phyloP scores from a whole-genome alignment of 2,329 filamentous ascomycete species.

The Cucurbitaria berberidis region DNA sequence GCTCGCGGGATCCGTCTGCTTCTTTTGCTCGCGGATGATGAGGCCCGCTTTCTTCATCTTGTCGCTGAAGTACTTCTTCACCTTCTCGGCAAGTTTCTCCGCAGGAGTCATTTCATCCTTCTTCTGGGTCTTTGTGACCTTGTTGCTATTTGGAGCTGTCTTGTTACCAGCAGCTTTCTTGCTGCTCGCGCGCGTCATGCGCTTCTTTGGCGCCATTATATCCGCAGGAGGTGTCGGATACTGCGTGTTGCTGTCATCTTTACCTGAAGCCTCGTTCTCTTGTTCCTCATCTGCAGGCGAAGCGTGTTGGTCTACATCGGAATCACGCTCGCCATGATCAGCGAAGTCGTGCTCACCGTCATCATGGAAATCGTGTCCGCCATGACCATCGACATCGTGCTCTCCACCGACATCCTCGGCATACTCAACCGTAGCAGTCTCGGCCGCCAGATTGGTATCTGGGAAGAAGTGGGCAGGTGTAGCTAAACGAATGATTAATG shows the following conservation, averaged over 20 bases:
- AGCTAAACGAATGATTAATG: neutral
- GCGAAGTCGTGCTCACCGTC: no score
- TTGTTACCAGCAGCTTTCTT: neutral
- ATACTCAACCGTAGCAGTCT: neutral
- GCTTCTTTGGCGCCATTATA: neutral
- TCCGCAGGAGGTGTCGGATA: neutral
- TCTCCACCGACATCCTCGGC: neutral
- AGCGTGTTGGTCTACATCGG: neutral
- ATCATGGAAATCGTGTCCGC: no score
- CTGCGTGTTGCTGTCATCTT: neutral
- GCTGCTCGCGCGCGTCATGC: neutral
- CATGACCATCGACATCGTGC: no score
- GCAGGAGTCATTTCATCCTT: neutral
- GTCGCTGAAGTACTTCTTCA: neutral
- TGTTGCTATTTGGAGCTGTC: neutral
- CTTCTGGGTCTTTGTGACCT: neutral
- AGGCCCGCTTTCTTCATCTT: neutral
- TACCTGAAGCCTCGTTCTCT: no score
- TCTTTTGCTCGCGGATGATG: conserved; percentile 1
- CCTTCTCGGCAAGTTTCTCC: no score
- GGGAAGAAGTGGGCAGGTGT: neutral
- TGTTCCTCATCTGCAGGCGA: neutral
- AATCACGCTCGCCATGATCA: neutral
- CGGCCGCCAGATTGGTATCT: neutral
- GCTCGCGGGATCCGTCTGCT: neutral